Conservation (phyloP, 2,329 filamentous ascomycete species). For the Monosporascus sp. region DNA sequence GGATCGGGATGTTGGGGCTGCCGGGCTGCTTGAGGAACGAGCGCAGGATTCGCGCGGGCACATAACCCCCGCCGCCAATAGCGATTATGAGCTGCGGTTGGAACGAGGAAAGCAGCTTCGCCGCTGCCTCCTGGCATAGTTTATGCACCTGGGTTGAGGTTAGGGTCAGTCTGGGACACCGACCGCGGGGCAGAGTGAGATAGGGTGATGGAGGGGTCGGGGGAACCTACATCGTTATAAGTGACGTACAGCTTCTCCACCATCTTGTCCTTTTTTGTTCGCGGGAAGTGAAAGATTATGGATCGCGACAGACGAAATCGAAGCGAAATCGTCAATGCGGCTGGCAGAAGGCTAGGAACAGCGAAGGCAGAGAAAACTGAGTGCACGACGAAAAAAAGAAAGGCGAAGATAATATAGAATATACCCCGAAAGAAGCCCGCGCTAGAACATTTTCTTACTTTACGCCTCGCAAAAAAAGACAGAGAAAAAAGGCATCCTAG, state of each 20-base stretch:
- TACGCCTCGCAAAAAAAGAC: not conserved
- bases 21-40: slow-evolving; percentile 92
- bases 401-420: not conserved
- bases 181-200: slow-evolving; percentile 9
- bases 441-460: not conserved
- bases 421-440: not conserved
- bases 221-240: slow-evolving; percentile 73
- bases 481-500: not conserved
- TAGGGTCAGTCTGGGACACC: not conserved
- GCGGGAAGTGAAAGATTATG: not conserved
- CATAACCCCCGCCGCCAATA: slow-evolving; percentile 95
- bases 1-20: slow-evolving; percentile 92
- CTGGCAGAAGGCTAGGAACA: too few relatives aligned
- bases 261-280: slow-evolving; percentile 49
- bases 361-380: too few relatives aligned
- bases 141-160: slow-evolving; percentile 73
- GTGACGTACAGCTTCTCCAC: slow-evolving; percentile 83
- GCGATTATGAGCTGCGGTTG: slow-evolving; percentile 96
- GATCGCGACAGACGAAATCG: too few relatives aligned
- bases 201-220: slow-evolving; percentile 6
- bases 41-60: slow-evolving; percentile 91
- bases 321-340: too few relatives aligned
- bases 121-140: slow-evolving; percentile 83
- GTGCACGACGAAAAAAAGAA: not conserved
- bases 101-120: slow-evolving; percentile 76